These are phyloP conservation scores for Guadua angustifolia DNA, from an alignment of 176 grass and related monocot species.

Conservation along the genomic window DNA sequence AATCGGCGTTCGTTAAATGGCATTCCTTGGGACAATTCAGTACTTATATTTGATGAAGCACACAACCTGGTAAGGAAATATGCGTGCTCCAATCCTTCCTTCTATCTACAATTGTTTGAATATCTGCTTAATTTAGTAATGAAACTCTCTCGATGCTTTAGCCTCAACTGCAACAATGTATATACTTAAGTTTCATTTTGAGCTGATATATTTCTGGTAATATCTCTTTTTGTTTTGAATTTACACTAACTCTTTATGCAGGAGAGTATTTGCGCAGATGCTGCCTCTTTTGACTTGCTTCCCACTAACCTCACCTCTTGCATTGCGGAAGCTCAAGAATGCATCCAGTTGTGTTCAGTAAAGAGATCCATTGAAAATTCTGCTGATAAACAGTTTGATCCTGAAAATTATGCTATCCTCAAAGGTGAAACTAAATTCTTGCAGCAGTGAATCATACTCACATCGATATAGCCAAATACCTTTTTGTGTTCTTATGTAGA, in stretches of 20 bases:
- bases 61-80: slow-evolving; percentile 78
- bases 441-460: not conserved
- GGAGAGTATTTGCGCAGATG: slow-evolving; percentile 98
- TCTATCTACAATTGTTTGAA: not conserved
- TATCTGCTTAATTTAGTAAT: slow-evolving; percentile 25
- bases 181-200: slow-evolving; percentile 27
- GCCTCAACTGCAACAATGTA: not conserved
- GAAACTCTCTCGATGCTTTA: slow-evolving; percentile 5
- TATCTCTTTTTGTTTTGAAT: slow-evolving; percentile 20
- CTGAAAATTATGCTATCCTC: slow-evolving; percentile 98
- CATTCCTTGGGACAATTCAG: slow-evolving; percentile 82
- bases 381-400: slow-evolving; percentile 88
- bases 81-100: not conserved
- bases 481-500: slow-evolving; percentile 3
- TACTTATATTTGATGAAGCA: slow-evolving; percentile 96
- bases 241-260: slow-evolving; percentile 48
- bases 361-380: slow-evolving; percentile 73
- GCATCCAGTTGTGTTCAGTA: slow-evolving; percentile 69
- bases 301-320: slow-evolving; percentile 73
- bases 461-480: not conserved
- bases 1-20: slow-evolving; percentile 78
- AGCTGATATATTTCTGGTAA: not conserved
- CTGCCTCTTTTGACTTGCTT: slow-evolving; percentile 91
- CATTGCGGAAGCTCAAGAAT: slow-evolving; percentile 88
- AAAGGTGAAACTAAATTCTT: slow-evolving; percentile 57